phyloP scores from a whole-genome alignment of 805 yeast species.

The Candida ponderosae region DNA sequence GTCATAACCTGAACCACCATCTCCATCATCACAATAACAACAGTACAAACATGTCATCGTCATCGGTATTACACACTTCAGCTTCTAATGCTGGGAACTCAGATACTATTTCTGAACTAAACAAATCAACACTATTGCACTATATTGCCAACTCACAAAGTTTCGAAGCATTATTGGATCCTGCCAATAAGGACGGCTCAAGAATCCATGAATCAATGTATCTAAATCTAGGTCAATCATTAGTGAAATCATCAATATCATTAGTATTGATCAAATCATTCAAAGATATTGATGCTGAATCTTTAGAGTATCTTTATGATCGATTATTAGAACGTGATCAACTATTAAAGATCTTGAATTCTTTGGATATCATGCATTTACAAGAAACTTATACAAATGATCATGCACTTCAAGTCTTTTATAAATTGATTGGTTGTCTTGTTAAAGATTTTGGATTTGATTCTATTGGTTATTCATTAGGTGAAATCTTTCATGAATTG shows the following conservation, averaged over 20 bases:
- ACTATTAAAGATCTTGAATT: conserved; percentile 22
- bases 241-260: conserved; percentile 47
- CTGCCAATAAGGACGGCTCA: conserved; percentile 14
- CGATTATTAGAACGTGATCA: conserved; percentile 25
- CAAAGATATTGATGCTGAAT: conserved; percentile 41
- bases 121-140: conserved; percentile 30
- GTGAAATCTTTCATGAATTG: conserved; percentile 59
- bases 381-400: background rate
- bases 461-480: conserved; percentile 49
- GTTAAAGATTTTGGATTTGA: conserved; percentile 80
- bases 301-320: conserved; percentile 41
- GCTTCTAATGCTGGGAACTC: conserved; percentile 5
- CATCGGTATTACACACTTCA: conserved; percentile 2
- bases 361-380: conserved; percentile 26
- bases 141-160: conserved; percentile 56
- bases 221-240: conserved; percentile 49
- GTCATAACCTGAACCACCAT: conserved; percentile 3
- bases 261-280: conserved; percentile 60
- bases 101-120: conserved; percentile 15
- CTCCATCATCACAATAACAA: background rate
- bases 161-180: conserved; percentile 37
- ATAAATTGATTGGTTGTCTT: conserved; percentile 59
- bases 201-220: conserved; percentile 33
- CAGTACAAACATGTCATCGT: background rate
- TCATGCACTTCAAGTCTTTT: conserved; percentile 46